These are phyloP conservation scores for Drechslerella dactyloides DNA, from an alignment of 2,329 filamentous ascomycete species.

Conservation along the genomic window DNA sequence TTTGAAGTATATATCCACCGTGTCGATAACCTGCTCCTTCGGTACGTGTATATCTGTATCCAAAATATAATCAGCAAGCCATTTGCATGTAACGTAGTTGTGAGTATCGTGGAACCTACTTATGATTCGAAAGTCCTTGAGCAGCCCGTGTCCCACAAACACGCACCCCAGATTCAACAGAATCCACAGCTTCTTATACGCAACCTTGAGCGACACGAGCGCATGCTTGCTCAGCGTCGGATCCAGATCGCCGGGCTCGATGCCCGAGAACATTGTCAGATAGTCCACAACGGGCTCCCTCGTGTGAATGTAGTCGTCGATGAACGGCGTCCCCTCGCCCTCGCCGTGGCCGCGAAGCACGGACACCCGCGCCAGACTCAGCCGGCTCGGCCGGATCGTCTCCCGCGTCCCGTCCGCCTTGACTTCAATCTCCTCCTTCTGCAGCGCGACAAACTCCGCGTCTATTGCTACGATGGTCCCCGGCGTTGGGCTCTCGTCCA, in stretches of 20 bases:
- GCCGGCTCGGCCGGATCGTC: conserved; percentile 87
- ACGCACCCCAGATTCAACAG: conserved; percentile 90
- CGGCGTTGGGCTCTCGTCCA: conserved; percentile 70
- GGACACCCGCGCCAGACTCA: conserved; percentile 90
- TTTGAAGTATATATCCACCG: conserved; percentile 87
- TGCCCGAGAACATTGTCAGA: conserved; percentile 90
- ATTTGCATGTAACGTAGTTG: neutral
- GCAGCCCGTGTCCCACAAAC: conserved; percentile 91
- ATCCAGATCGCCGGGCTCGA: conserved; percentile 83
- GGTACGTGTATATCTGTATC: conserved; percentile 80
- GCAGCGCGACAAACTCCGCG: conserved; percentile 92
- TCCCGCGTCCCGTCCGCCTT: conserved; percentile 91
- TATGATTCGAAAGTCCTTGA: conserved; percentile 95
- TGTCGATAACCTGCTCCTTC: conserved; percentile 88
- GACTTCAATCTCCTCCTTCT: conserved; percentile 93
- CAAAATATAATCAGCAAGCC: too few species aligned
- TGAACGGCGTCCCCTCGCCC: conserved; percentile 82
- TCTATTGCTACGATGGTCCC: conserved; percentile 85
- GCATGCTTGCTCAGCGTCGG: conserved; percentile 78
- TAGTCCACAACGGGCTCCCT: conserved; percentile 93
- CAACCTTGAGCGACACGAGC: conserved; percentile 83
- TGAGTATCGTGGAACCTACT: conserved; percentile 58
- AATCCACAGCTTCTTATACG: conserved; percentile 98
- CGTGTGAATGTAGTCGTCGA: conserved; percentile 95
- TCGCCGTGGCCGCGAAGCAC: conserved; percentile 81